Evolutionary conservation across 2,329 filamentous ascomycete species (phyloP).

Genomic region (Clonostachys sp.): DNA sequence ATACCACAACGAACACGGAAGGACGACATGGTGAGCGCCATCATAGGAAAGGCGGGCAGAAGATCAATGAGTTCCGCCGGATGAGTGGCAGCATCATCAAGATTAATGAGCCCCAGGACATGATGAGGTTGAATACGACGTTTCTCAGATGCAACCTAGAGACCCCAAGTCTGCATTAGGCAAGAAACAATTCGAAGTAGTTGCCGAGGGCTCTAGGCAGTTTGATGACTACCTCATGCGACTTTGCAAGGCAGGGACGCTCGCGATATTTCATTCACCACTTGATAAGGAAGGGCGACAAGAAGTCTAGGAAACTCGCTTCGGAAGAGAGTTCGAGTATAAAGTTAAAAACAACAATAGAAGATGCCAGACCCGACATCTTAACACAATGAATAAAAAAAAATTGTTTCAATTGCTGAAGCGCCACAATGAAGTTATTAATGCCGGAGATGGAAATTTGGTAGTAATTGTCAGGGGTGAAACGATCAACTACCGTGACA

Average conservation of each 20-base stretch:
- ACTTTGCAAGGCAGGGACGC: not conserved
- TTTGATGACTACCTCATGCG: slow-evolving; percentile 5
- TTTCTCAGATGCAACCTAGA: not conserved
- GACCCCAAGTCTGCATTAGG: slow-evolving; percentile 1
- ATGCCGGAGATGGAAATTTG: not conserved
- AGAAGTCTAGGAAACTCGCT: not conserved
- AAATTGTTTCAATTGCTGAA: not conserved
- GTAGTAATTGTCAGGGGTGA: not conserved
- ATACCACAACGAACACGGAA: too few species aligned
- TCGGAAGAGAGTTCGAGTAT: too few species aligned
- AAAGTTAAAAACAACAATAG: too few species aligned
- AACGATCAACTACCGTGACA: slow-evolving; percentile 8
- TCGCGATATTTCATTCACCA: not conserved
- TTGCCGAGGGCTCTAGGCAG: slow-evolving; percentile 2
- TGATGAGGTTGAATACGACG: slow-evolving; percentile 27
- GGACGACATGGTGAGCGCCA: slow-evolving; percentile 25
- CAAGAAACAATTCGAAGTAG: slow-evolving; percentile 3
- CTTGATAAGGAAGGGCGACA: not conserved
- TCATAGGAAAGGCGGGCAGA: slow-evolving; percentile 96
- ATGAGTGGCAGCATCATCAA: slow-evolving; percentile 98
- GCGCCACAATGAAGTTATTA: not conserved
- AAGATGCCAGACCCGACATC: too few species aligned
- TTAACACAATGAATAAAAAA: too few species aligned
- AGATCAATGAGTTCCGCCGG: slow-evolving; percentile 99
- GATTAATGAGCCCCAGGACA: slow-evolving; percentile 99